Percentiles rank a stretch among this genome's conserved stretches.
These are phyloP conservation scores for Saturnispora mendoncae DNA, from an alignment of 805 yeast genomes.

Conservation along the genomic window DNA sequence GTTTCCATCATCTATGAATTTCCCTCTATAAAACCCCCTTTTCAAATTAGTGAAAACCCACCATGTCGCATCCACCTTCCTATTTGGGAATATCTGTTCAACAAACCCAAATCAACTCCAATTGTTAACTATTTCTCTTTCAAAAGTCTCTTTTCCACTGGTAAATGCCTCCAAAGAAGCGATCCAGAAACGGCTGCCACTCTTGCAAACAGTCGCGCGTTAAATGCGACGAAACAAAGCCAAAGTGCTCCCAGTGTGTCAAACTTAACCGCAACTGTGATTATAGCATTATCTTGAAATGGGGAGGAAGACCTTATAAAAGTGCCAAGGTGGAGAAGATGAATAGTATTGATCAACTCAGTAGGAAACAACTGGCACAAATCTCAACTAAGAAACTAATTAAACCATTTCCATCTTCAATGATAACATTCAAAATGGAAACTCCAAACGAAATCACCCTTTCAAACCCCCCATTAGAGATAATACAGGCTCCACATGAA, in stretches of 20 bases:
- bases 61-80: slow-evolving; percentile 2
- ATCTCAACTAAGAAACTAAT: slow-evolving; percentile 16
- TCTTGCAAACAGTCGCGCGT: slow-evolving; percentile 52
- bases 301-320: slow-evolving; percentile 70
- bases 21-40: no score
- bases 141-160: background rate
- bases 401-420: slow-evolving; percentile 5
- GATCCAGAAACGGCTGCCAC: slow-evolving; percentile 46
- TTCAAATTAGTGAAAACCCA: no score
- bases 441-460: slow-evolving; percentile 8
- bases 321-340: slow-evolving; percentile 30
- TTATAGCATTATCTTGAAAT: slow-evolving; percentile 51
- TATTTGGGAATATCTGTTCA: background rate
- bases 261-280: slow-evolving; percentile 45
- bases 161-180: slow-evolving; percentile 6
- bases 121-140: background rate
- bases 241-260: slow-evolving; percentile 49
- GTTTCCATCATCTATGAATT: no score
- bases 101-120: background rate
- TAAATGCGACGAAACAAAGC: slow-evolving; percentile 65
- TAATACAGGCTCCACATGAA: no score
- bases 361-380: slow-evolving; percentile 1
- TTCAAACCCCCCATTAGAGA: background rate
- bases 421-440: slow-evolving; percentile 13
- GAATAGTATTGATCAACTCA: slow-evolving; percentile 20